Evolutionary conservation across 441 rosid genomes (phyloP), one percentile per base, ranked within the genome.

Genomic region (Cnidoscolus chayamansa): DNA sequence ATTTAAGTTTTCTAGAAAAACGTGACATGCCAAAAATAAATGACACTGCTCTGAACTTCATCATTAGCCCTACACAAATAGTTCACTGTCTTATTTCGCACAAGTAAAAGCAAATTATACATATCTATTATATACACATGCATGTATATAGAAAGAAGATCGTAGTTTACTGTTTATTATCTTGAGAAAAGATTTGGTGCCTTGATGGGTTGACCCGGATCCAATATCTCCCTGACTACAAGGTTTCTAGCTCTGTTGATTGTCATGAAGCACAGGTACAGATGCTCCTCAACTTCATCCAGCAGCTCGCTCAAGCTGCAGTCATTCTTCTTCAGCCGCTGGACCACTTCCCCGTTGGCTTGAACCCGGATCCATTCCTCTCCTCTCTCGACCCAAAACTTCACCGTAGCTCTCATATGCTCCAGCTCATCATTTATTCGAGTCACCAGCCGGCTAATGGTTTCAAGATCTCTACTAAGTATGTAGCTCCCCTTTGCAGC

Each of bases 401-500:
- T 81, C 17, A 84, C 80, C 82, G 80, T 82, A 1, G 75, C 76
- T 3, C 79, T 63, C 65, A 83, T 82, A 68, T 88, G 85, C 72
- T 92, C 93, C 16, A 86, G 67, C 60, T 87, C 97, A 71, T 90
- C 89, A 51, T 81, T 80, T 5, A 90, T 70, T 13, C 93, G 86
- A 57, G 81, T 79, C 79, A 89, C 88, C 0, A 90, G 82, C 31
- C 90, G 82, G 48, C 88, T 86, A 19, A 88, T 85, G 1, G 94
- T 92, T 55, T 92, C 97, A 80, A 86, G 57, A 55, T 92, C 94
- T 59, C 86, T 83, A 17, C 80, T 84, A 74, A 92, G 67, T 50
- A 85, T 92, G n/a, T 87, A 92, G 1, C 88, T 83, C 56, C 94
- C 96, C 47, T 89, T 90, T 0, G 93, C 93, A 7, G 93, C 94